These are phyloP conservation scores for Neurospora africana DNA, from an alignment of 495 filamentous ascomycete genomes.

Conservation along the genomic window DNA sequence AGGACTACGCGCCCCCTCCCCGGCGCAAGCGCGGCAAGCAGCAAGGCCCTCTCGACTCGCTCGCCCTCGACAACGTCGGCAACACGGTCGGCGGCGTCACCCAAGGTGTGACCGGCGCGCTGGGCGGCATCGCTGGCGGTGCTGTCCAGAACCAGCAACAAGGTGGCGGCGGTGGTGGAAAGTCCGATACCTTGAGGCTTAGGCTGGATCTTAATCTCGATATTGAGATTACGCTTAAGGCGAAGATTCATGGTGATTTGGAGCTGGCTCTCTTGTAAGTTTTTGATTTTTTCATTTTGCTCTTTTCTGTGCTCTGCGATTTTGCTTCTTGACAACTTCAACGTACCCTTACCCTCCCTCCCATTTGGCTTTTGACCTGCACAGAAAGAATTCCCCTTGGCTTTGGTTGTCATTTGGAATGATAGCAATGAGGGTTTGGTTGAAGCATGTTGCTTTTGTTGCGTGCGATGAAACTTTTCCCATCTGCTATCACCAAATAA, in stretches of 20 bases:
- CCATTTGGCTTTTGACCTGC: neutral
- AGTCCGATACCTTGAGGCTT: slow-evolving; percentile 58
- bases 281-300: slow-evolving; percentile 1
- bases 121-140: slow-evolving; percentile 47
- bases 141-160: slow-evolving; percentile 19
- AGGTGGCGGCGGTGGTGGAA: slow-evolving; percentile 43
- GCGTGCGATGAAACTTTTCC: neutral
- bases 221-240: slow-evolving; percentile 83
- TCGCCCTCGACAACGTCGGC: slow-evolving; percentile 50
- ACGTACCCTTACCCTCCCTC: neutral
- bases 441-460: neutral
- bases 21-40: slow-evolving; percentile 29
- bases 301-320: neutral
- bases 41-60: slow-evolving; percentile 45
- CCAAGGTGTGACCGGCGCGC: slow-evolving; percentile 43
- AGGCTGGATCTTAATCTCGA: slow-evolving; percentile 80
- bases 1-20: slow-evolving; percentile 22
- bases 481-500: neutral
- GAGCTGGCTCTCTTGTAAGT: slow-evolving; percentile 75
- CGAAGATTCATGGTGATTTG: slow-evolving; percentile 86
- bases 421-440: neutral
- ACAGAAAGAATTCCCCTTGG: neutral
- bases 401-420: neutral
- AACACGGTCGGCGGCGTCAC: slow-evolving; percentile 55
- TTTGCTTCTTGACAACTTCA: neutral